phyloP scores from a whole-genome alignment of 2,329 filamentous ascomycete genomes.

The Huntiella bhutanensis region DNA sequence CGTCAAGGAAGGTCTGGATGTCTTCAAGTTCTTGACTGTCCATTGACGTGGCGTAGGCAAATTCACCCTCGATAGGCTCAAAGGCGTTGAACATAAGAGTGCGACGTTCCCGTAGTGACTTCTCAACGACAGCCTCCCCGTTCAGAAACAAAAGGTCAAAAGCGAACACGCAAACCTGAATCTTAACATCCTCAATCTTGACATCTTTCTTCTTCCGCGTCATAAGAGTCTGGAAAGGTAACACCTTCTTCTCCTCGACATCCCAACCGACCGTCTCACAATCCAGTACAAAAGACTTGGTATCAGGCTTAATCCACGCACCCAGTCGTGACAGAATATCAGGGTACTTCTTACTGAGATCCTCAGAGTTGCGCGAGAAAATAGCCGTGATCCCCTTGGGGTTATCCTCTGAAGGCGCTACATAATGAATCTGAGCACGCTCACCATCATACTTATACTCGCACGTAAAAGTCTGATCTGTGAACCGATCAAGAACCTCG shows the following conservation, averaged over 20 bases:
- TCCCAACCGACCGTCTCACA: conserved; percentile 98
- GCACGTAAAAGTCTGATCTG: conserved; percentile 87
- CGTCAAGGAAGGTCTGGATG: conserved; percentile 81
- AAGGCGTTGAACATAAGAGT: conserved; percentile 59
- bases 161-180: conserved; percentile 93
- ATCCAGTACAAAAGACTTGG: conserved; percentile 92
- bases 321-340: conserved; percentile 80
- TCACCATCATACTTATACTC: conserved; percentile 99
- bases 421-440: conserved; percentile 94
- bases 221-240: conserved; percentile 97
- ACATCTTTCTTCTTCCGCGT: conserved; percentile 95
- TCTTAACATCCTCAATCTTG: conserved; percentile 82
- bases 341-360: conserved; percentile 92
- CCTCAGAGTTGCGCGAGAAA: conserved; percentile 94
- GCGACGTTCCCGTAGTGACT: conserved; percentile 66
- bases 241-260: conserved; percentile 77
- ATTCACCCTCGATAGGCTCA: conserved; percentile 65
- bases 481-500: conserved; percentile 90
- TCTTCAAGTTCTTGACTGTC: conserved; percentile 80
- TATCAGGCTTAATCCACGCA: conserved; percentile 75
- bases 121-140: conserved; percentile 74
- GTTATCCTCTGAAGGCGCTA: conserved; percentile 51
- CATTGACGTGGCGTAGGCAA: conserved; percentile 72
- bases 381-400: conserved; percentile 60
- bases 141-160: conserved; percentile 92